These are phyloP conservation scores for Trifolium repens DNA, from an alignment of 306 rosid genomes.

Conservation along the genomic window DNA sequence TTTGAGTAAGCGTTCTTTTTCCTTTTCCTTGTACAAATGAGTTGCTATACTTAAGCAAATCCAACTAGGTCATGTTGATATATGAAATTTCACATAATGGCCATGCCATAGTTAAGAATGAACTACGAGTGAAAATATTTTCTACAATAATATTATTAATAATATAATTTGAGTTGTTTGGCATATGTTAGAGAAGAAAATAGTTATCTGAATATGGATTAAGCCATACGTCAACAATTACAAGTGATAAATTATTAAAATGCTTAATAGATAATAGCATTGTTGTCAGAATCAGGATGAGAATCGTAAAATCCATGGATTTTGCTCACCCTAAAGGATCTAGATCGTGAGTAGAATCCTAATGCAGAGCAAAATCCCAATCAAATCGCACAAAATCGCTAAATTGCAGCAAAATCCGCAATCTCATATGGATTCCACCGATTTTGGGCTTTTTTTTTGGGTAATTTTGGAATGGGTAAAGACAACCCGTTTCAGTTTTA, in stretches of 20 bases:
- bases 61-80: constrained; percentile 28
- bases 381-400: too few species aligned
- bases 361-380: too few species aligned
- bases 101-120: constrained; percentile 1
- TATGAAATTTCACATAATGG: constrained; percentile 34
- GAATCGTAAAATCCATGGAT: too few species aligned
- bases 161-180: constrained; percentile 10
- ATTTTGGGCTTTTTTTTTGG: too few species aligned
- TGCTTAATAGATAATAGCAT: not conserved
- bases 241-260: constrained; percentile 7
- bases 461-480: too few species aligned
- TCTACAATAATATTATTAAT: not conserved
- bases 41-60: constrained; percentile 14
- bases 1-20: constrained; percentile 80
- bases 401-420: too few species aligned
- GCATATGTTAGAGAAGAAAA: not conserved
- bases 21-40: constrained; percentile 20
- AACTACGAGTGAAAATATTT: constrained; percentile 3
- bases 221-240: not conserved
- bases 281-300: not conserved
- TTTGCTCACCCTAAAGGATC: too few species aligned
- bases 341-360: too few species aligned
- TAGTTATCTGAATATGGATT: constrained; percentile 18
- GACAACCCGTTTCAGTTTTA: too few species aligned
- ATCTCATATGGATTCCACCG: too few species aligned